These are phyloP conservation scores for Aspergillus novofumigatus DNA, from an alignment of 2,329 filamentous ascomycete genomes.

Conservation along the genomic window DNA sequence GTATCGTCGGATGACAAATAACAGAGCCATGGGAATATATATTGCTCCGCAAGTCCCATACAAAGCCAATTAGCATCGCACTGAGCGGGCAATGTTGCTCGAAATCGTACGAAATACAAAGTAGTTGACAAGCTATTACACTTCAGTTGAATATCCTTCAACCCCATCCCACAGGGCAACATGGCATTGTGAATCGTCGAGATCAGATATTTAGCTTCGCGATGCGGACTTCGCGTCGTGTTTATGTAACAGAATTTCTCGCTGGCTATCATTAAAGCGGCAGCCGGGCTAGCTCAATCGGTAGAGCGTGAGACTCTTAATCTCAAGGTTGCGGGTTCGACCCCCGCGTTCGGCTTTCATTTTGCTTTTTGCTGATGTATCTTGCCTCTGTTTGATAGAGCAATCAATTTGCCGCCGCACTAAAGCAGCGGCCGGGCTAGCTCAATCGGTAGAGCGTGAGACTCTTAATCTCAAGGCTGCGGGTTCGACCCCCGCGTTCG, in stretches of 20 bases:
- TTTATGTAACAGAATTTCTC: neutral
- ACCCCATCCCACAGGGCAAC: too few species aligned
- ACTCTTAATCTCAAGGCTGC: conserved; percentile 46
- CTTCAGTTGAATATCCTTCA: neutral
- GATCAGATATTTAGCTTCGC: neutral
- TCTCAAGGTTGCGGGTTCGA: conserved; percentile 42
- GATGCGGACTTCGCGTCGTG: neutral
- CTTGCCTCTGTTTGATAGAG: too few species aligned
- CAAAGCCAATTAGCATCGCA: neutral
- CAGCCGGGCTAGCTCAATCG: conserved; percentile 50
- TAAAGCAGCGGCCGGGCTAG: conserved; percentile 39
- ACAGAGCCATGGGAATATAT: neutral
- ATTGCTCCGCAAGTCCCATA: neutral
- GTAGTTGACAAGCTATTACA: neutral
- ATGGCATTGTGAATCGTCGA: too few species aligned
- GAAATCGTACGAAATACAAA: too few species aligned
- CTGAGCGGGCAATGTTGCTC: neutral
- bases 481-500: conserved; percentile 38
- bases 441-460: conserved; percentile 51
- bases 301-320: conserved; percentile 50
- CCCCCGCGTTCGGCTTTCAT: conserved; percentile 37
- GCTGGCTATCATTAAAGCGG: neutral
- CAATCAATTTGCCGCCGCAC: neutral
- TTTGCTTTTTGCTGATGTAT: conserved; percentile 4
- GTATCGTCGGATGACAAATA: neutral